A percentile compares a stretch with the other conserved stretches of the same genome.
Evolutionary conservation across 106 monocot genomes (phyloP).

Genomic region (Iris macrosiphon): DNA sequence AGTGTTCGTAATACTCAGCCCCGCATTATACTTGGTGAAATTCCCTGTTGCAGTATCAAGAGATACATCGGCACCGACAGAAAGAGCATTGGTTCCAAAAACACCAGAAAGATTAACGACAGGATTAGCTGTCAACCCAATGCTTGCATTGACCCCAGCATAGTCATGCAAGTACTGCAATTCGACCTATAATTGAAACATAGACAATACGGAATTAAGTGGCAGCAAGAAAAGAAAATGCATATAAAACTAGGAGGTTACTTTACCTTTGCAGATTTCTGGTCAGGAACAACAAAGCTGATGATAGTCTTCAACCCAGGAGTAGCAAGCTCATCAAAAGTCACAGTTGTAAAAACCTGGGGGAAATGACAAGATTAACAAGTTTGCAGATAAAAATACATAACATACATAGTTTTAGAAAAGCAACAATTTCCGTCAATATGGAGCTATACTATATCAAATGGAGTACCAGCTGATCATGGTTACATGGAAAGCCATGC

Average conservation of each 20-base stretch:
- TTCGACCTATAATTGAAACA: slow-evolving; percentile 31
- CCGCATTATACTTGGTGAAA: slow-evolving; percentile 86
- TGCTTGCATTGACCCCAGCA: slow-evolving; percentile 46
- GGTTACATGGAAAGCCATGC: neutral
- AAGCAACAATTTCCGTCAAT: neutral
- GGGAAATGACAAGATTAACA: neutral
- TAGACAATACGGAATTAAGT: neutral
- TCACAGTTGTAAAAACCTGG: slow-evolving; percentile 46
- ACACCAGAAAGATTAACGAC: slow-evolving; percentile 60
- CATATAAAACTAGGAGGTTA: neutral
- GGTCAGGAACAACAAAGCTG: slow-evolving; percentile 78
- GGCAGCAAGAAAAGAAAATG: neutral
- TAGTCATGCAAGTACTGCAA: slow-evolving; percentile 71
- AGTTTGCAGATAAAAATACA: neutral
- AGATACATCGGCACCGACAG: slow-evolving; percentile 69
- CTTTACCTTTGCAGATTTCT: slow-evolving; percentile 79
- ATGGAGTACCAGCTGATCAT: neutral
- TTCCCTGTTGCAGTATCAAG: slow-evolving; percentile 77
- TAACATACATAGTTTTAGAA: neutral
- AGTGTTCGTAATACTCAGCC: slow-evolving; percentile 48
- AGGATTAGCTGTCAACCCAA: slow-evolving; percentile 58
- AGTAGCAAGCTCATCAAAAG: slow-evolving; percentile 42
- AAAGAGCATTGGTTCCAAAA: slow-evolving; percentile 33
- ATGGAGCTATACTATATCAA: neutral
- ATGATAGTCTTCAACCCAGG: slow-evolving; percentile 62